These are phyloP conservation scores for Leccinum incarnatum DNA, from an alignment of 768 basidiomycete species.

Conservation along the genomic window DNA sequence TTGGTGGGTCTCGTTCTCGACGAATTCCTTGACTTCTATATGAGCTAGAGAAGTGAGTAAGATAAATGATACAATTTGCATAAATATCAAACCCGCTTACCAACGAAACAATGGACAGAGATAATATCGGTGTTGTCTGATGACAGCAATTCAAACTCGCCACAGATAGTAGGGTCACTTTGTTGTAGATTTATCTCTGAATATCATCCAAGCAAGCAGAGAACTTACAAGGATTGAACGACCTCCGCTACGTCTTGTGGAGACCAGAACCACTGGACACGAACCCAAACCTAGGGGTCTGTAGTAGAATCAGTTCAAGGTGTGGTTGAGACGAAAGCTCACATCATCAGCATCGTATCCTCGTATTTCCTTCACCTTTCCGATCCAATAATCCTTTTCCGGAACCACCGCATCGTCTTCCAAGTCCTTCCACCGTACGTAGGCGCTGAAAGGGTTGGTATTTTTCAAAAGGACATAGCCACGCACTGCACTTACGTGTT, in stretches of 20 bases:
- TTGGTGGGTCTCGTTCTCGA: constrained; percentile 40
- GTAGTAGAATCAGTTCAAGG: background rate
- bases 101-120: constrained; percentile 43
- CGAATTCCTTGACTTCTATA: constrained; percentile 33
- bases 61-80: background rate
- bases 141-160: constrained; percentile 46
- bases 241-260: constrained; percentile 43
- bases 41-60: constrained; percentile 28
- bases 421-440: constrained; percentile 24
- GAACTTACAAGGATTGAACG: constrained; percentile 50
- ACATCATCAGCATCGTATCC: constrained; percentile 30
- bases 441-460: constrained; percentile 26
- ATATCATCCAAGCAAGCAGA: background rate
- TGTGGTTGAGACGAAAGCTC: background rate
- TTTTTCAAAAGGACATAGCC: background rate
- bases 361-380: constrained; percentile 45
- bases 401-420: constrained; percentile 17
- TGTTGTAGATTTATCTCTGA: background rate
- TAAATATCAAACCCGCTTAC: constrained; percentile 27
- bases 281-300: constrained; percentile 46
- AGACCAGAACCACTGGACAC: constrained; percentile 56
- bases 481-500: constrained; percentile 32
- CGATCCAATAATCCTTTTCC: constrained; percentile 51
- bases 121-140: constrained; percentile 52
- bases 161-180: constrained; percentile 42